Base-by-base conservation (phyloP, 129 eudicot genomes). In the Scalesia atractyloides region DNA sequence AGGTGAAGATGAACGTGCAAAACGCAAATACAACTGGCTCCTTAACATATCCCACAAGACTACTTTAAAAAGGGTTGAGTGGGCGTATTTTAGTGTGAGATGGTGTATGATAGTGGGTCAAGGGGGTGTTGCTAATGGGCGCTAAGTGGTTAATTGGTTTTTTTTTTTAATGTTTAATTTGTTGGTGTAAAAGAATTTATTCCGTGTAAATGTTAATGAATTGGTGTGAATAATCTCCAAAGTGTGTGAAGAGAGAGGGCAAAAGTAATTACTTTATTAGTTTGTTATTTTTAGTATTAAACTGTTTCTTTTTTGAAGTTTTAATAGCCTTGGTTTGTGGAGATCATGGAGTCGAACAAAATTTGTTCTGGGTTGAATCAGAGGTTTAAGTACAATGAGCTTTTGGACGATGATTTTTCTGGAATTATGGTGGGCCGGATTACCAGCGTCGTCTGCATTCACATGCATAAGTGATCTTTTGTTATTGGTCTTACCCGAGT, bases 81-180 rank as follows among this genome's bases (percentile, higher is more conserved):
- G 0, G 64, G 95, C 77, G 84, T 48, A 85, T n/a, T 36, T 80
- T 90, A 87, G 85, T 58, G 13, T 19, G 3, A 51, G 48, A 52
- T 14, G 16, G 76, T 58, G 68, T 58, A 49, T 39, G 84, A 43
- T 66, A 64, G 70, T 15, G 53, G 6, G 33, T 47, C 26, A 15
- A 48, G 39, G 15, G 22, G 66, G 70, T 11, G 5, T 12, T 19
- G 76, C 81, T 86, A 86, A 49, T 71, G 12, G 73, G 44, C 74
- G 83, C 88, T 16, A 80, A 80, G 37, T 58, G 70, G 67, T 10
- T 51, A 47, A 57, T 64, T 51, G 15, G 46, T 41, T 41, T n/a
- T n/a, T n/a, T n/a, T n/a, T n/a, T n/a, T n/a, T n/a, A 36, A 36
- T 72, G 2, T 41, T 41, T 6, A 41, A 41, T 8, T 41, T 41